A percentile compares a stretch with the other conserved stretches of the same genome.
These are phyloP conservation scores for cucumber (Cucumis sativus) DNA, from an alignment of 306 rosid species.

Conservation along the genomic window Cucumber_9930_V3 NC_026655.2:6334501-6335000, in stretches of 20 bases:
- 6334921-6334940: neutral
- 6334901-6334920: neutral
- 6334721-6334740: conserved; percentile 75
- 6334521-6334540: conserved; percentile 61
- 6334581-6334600: conserved; percentile 90
- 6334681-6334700: conserved; percentile 7
- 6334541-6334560: conserved; percentile 78
- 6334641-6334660: conserved; percentile 5
- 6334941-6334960: neutral
- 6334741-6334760: conserved; percentile 80
- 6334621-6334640: conserved; percentile 52
- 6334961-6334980: conserved; percentile 42
- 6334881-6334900: neutral
- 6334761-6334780: conserved; percentile 98
- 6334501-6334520: conserved; percentile 86
- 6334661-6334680: conserved; percentile 1
- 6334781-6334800: conserved; percentile 75
- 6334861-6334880: conserved; percentile 85
- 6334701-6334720: conserved; percentile 5
- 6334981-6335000: conserved; percentile 90
- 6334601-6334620: conserved; percentile 60
- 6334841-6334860: conserved; percentile 64
- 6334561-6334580: conserved; percentile 73
- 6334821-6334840: conserved; percentile 86
- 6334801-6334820: conserved; percentile 88